Percentiles rank a stretch among this genome's conserved stretches.
These are phyloP conservation scores for Hypericum perforatum DNA, from an alignment of 345 rosid genomes.

Conservation along the genomic window DNA sequence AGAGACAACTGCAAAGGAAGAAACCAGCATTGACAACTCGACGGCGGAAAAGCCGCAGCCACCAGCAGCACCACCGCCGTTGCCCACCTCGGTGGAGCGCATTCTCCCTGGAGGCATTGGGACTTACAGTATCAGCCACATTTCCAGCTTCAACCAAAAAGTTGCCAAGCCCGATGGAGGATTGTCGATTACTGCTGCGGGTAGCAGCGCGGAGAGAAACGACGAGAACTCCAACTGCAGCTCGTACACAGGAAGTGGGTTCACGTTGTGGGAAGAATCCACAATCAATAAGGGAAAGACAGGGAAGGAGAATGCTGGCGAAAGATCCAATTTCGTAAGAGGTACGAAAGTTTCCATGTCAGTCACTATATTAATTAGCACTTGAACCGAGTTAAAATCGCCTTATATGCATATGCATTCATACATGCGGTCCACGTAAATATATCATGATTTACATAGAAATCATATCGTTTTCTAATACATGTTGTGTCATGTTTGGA, in stretches of 20 bases:
- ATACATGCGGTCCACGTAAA: too few species aligned
- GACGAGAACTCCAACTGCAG: slow-evolving; percentile 76
- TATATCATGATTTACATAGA: too few species aligned
- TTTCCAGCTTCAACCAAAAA: slow-evolving; percentile 47
- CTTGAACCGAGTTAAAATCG: too few species aligned
- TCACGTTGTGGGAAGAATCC: slow-evolving; percentile 81
- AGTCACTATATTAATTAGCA: too few species aligned
- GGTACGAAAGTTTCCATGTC: slow-evolving; percentile 31
- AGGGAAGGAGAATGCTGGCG: slow-evolving; percentile 73
- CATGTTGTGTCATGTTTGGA: too few species aligned
- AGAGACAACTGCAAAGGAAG: slow-evolving; percentile 47
- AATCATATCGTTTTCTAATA: too few species aligned
- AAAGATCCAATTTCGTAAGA: slow-evolving; percentile 26
- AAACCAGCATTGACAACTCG: slow-evolving; percentile 26
- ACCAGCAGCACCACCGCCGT: slow-evolving; percentile 32
- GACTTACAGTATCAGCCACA: slow-evolving; percentile 70
- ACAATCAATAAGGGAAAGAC: slow-evolving; percentile 72
- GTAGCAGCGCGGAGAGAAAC: slow-evolving; percentile 48
- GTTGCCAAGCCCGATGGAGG: slow-evolving; percentile 61
- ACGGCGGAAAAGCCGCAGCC: slow-evolving; percentile 49
- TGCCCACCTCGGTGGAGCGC: slow-evolving; percentile 33
- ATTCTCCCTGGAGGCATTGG: slow-evolving; percentile 92
- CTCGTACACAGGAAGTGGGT: slow-evolving; percentile 70
- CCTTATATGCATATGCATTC: too few species aligned
- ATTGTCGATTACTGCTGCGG: slow-evolving; percentile 22